Evolutionary conservation across 1,139 yeast genomes (phyloP).

Genomic region (Blastobotrys apis): DNA sequence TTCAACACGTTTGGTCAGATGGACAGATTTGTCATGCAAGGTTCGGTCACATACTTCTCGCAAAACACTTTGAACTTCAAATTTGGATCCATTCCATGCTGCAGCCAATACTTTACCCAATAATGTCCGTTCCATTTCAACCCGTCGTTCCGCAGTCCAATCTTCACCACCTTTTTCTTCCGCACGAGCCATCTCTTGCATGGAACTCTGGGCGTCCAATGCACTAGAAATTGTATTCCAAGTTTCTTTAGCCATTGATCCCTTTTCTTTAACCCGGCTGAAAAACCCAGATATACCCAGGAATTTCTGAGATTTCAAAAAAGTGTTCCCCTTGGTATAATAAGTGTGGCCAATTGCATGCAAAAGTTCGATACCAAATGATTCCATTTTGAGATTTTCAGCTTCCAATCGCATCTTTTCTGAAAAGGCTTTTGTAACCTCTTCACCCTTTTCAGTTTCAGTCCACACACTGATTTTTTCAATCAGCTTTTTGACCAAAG

Average conservation of each 20-base stretch:
- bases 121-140: constrained; percentile 78
- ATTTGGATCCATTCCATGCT: constrained; percentile 92
- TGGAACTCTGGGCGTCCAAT: constrained; percentile 78
- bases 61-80: constrained; percentile 85
- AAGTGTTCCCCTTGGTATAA: constrained; percentile 57
- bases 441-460: constrained; percentile 72
- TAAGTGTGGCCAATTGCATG: constrained; percentile 83
- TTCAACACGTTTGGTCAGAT: constrained; percentile 54
- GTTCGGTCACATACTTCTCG: constrained; percentile 81
- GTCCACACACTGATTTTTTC: constrained; percentile 72
- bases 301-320: constrained; percentile 64
- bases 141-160: constrained; percentile 77
- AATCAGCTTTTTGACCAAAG: constrained; percentile 58
- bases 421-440: constrained; percentile 63
- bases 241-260: constrained; percentile 80
- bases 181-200: constrained; percentile 61
- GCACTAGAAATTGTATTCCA: constrained; percentile 82
- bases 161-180: constrained; percentile 48
- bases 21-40: constrained; percentile 58
- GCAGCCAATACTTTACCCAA: constrained; percentile 92
- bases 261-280: constrained; percentile 80
- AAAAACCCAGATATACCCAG: constrained; percentile 83
- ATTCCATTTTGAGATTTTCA: constrained; percentile 84
- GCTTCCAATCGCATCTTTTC: constrained; percentile 77
- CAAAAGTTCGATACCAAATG: constrained; percentile 85